Base-by-base conservation (phyloP, 2,329 filamentous ascomycete genomes). In the Blastomyces emzantsi region DNA sequence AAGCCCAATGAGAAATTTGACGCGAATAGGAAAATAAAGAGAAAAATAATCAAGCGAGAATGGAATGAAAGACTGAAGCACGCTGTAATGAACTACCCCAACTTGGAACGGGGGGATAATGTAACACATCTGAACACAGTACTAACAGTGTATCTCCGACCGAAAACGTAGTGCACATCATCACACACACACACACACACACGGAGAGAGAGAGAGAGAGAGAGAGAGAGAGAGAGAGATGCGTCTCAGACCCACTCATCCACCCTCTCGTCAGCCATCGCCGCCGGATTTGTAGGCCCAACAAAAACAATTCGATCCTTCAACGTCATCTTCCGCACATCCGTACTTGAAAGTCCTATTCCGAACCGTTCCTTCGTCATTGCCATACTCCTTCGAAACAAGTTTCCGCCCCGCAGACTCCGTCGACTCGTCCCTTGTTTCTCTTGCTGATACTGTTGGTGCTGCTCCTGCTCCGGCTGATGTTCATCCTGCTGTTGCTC, bases 131-230 rank as follows among this genome's bases (percentile, higher is more conserved):
- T 7, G 33, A 45, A 45, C 41, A 45, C 41, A 13, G 17, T 17
- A 13, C 11, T 43, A 15, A 43, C 2, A 17, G 13, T 7, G 1
- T 5, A 43, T 43, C 41, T 15, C 41, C 41, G 3, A 43, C 11
- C 41, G 13, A 5, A 43, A 43, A 43, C 6, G 43, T 19, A 19
- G n/a, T 4, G 11, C 2, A 6, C 9, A 22, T 3, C 2, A 2
- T 25, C 13, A 51, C 22, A 25, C 49, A 30, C 3, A 90, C 90
- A 39, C 15, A 56, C 5, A 43, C 11, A 45, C 33, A 58, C 56
- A 43, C 11, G 6, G 3, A 33, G 30, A 33, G 6, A 33, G 30
- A 7, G 5, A 33, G 30, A 33, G 30, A 33, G 30, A 33, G 30
- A 33, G 30, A 4, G 33, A 8, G 33, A 36, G 7, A 36, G 3